These are phyloP conservation scores for Curvularia sp. DNA, from an alignment of 2,329 filamentous ascomycete genomes.

Conservation along the genomic window DNA sequence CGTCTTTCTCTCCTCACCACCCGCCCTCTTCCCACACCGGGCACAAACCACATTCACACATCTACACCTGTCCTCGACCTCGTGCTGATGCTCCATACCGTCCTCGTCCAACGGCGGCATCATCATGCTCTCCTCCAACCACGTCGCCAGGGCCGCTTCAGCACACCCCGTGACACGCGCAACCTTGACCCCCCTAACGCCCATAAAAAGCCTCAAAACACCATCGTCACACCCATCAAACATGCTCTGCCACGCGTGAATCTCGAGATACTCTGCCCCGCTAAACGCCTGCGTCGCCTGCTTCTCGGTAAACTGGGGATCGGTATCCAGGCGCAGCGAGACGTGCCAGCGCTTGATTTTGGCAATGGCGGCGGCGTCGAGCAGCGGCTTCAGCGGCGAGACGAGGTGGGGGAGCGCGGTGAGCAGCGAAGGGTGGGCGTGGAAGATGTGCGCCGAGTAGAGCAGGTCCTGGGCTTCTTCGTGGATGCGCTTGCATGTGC, in stretches of 20 bases:
- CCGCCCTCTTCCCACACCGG: slow-evolving; percentile 25
- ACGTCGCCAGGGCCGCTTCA: slow-evolving; percentile 52
- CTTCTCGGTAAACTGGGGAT: slow-evolving; percentile 54
- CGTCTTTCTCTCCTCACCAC: slow-evolving; percentile 4
- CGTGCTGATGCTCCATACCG: slow-evolving; percentile 24
- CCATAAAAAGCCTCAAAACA: slow-evolving; percentile 56
- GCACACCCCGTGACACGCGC: slow-evolving; percentile 55
- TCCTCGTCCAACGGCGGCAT: slow-evolving; percentile 31
- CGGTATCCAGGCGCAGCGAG: slow-evolving; percentile 58
- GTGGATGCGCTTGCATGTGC: slow-evolving; percentile 52
- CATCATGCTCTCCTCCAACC: slow-evolving; percentile 58
- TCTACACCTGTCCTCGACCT: slow-evolving; percentile 39
- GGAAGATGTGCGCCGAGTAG: slow-evolving; percentile 60
- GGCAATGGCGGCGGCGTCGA: slow-evolving; percentile 35
- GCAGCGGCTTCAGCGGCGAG: slow-evolving; percentile 48
- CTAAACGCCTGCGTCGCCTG: slow-evolving; percentile 56
- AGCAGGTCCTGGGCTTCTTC: slow-evolving; percentile 55
- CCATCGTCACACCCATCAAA: slow-evolving; percentile 51
- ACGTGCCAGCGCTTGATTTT: slow-evolving; percentile 57
- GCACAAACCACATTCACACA: slow-evolving; percentile 34
- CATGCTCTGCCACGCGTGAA: slow-evolving; percentile 58
- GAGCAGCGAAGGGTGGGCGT: slow-evolving; percentile 58
- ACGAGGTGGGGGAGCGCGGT: slow-evolving; percentile 55
- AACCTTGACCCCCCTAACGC: slow-evolving; percentile 55
- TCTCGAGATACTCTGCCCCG: slow-evolving; percentile 56